Base-by-base conservation (phyloP, 2,329 filamentous ascomycete species). In the Colletotrichum falcatum region DNA sequence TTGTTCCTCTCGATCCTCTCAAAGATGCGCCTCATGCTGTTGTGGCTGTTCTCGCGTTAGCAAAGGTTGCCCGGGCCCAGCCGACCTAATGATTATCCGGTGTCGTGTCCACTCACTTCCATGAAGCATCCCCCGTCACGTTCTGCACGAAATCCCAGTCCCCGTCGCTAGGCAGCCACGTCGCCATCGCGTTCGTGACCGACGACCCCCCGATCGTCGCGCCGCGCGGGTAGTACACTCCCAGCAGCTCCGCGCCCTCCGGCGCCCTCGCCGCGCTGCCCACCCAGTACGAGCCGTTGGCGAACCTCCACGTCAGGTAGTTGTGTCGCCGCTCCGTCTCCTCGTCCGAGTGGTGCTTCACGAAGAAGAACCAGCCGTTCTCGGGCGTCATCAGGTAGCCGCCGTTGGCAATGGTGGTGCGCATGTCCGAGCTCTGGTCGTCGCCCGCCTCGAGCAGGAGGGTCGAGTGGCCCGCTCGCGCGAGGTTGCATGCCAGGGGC, bases 1-100 rank as follows among this genome's bases (percentile, higher is more conserved):
- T 82, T 75, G 80, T 86, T 86, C 61, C 83, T 82, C 79, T 91
- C 89, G 20, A 91, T 76, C 74, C 83, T 84, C 74, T 81, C 77
- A 64, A 87, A 88, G 78, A 90, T 89, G 71, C 84, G 80, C 70
- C 88, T 83, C 89, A 92, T 91, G 66, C 88, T 88, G 5, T 81
- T 74, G 0, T 88, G 80, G 0, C 37, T 75, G 1, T 37, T 5
- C 30, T 20, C 1, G 5, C 14, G 39, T 67, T 8, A 67, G 60
- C 16, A 39, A 30, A 12, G 1, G 37, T n/a, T n/a, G n/a, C 8
- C 16, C 5, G 12, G 33, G 16, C 42, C 42, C 42, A 42, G 39
- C 39, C 39, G 39, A 42, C 39, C 39, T 20, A 18, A 20, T 20
- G 8, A 46, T 18, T 12, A 11, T 28, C 26, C 35, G 1, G 7